Conservation (phyloP, 2,329 filamentous ascomycete species). For the Didymella segeticola region DNA sequence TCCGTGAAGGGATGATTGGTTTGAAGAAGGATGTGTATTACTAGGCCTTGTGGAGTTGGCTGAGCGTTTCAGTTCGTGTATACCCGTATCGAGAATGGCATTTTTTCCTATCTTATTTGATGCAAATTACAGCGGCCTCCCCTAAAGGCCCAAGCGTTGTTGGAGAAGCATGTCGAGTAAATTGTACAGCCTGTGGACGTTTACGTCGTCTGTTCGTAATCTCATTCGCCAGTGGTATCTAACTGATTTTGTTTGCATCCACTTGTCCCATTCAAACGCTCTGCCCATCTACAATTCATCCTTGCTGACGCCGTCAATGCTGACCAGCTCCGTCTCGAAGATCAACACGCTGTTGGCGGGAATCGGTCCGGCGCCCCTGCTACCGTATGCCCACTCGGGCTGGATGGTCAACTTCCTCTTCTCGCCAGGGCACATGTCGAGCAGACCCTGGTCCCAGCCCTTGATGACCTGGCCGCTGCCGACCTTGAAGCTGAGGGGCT, state of each 20-base stretch:
- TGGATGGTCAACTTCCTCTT: conserved; percentile 91
- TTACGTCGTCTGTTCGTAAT: neutral
- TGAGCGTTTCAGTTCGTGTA: conserved; percentile 12
- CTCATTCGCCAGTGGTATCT: neutral
- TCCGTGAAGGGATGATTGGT: conserved; percentile 41
- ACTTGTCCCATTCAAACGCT: neutral
- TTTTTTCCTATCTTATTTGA: neutral
- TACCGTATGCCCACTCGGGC: conserved; percentile 83
- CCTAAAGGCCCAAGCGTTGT: too few species aligned
- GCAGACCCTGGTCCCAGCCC: conserved; percentile 90
- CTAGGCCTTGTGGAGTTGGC: conserved; percentile 7
- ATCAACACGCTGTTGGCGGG: conserved; percentile 83
- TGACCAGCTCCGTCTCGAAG: conserved; percentile 89
- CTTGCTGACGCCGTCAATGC: conserved; percentile 73
- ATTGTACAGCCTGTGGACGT: neutral
- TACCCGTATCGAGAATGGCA: conserved; percentile 28
- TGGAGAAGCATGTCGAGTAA: neutral
- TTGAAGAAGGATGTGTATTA: conserved; percentile 41
- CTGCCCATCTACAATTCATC: conserved; percentile 47
- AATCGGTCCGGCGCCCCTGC: conserved; percentile 81
- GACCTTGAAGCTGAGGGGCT: conserved; percentile 79
- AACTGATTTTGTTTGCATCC: neutral
- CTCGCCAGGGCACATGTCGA: conserved; percentile 97
- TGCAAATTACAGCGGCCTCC: too few species aligned
- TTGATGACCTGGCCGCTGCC: conserved; percentile 90